Evolutionary conservation across 176 grass and related monocot species (phyloP), one percentile per base, ranked within the genome.

Genomic region (Chloris gayana): DNA sequence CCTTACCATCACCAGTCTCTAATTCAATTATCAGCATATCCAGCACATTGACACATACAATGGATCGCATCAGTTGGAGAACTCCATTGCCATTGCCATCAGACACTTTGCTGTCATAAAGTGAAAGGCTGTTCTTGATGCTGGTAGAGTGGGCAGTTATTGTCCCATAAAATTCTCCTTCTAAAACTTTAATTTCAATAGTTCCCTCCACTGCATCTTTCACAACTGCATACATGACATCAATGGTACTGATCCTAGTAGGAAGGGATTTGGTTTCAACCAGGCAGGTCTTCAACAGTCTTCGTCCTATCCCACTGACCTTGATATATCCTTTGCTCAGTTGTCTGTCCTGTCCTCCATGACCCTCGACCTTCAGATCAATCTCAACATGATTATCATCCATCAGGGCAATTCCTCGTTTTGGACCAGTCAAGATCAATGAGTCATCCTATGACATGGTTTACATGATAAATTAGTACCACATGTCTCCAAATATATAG

Each of bases 31-130:
- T 30, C 24, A 76, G 9, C 24, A 19, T 63, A 17, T 76, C 74
- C 15, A 31, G 12, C 74, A 45, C 57, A 62, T 11, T 29, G 8
- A 76, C 37, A 42, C 8, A 39, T 63, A 76, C 14, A 4, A 76
- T 15, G 6, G 35, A 7, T 18, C 58, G 57, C 25, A 76, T 13
- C 38, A 76, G 58, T 42, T 30, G 25, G 34, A 76, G 7, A 45
- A 9, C 38, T 63, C 74, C 37, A 31, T 2, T 30, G 19, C 25
- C 74, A 63, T 76, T 1, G 15, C 7, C 15, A 76, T 14, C 56
- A 63, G 9, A 9, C 59, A 42, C 15, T 22, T 18, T 18, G 59
- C 38, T 76, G 31, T 76, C 74, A 11, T 76, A 61, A 63, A 76
- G 57, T 25, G 46, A 2, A 59, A 76, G 1, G 4, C 2, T 76